Evolutionary conservation across 1,139 yeast species (phyloP).

Genomic region (Spencermartinsiella ligniputridi): DNA sequence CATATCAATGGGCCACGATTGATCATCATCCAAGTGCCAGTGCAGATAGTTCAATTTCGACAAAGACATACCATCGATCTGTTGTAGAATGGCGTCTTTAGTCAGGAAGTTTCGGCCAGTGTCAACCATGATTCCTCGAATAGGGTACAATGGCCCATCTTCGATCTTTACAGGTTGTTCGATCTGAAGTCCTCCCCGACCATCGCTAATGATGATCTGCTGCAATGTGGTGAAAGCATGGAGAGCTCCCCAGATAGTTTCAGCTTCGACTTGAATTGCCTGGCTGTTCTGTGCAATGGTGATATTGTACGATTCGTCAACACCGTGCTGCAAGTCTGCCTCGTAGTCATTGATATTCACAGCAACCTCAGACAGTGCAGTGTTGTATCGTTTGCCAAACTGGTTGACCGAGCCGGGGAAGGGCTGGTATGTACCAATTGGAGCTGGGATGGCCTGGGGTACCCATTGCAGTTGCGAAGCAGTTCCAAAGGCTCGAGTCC

Average conservation of each 20-base stretch:
- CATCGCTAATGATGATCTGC: conserved; percentile 39
- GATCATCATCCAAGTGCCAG: conserved; percentile 46
- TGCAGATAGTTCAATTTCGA: conserved; percentile 44
- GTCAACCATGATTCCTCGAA: conserved; percentile 46
- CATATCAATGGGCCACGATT: conserved; percentile 45
- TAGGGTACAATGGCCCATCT: conserved; percentile 42
- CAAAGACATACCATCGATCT: conserved; percentile 43
- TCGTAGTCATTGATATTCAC: conserved; percentile 28
- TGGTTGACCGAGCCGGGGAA: conserved; percentile 18
- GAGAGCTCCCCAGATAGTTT: conserved; percentile 45
- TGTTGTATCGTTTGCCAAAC: conserved; percentile 9
- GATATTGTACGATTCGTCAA: conserved; percentile 42
- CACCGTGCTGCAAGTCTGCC: conserved; percentile 40
- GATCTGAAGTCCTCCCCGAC: conserved; percentile 27
- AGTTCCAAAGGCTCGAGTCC: conserved; percentile 16
- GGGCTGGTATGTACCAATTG: conserved; percentile 22
- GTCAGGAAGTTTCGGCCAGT: conserved; percentile 42
- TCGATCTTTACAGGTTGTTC: conserved; percentile 38
- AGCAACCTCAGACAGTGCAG: conserved; percentile 12
- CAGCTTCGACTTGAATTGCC: conserved; percentile 32
- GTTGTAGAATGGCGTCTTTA: conserved; percentile 34
- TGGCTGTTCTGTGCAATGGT: conserved; percentile 15
- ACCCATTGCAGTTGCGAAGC: conserved; percentile 22
- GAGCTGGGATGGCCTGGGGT: conserved; percentile 22
- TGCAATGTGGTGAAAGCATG: conserved; percentile 45